phyloP scores from a whole-genome alignment of 2,329 filamentous ascomycete genomes.

The Byssothecium circinans region DNA sequence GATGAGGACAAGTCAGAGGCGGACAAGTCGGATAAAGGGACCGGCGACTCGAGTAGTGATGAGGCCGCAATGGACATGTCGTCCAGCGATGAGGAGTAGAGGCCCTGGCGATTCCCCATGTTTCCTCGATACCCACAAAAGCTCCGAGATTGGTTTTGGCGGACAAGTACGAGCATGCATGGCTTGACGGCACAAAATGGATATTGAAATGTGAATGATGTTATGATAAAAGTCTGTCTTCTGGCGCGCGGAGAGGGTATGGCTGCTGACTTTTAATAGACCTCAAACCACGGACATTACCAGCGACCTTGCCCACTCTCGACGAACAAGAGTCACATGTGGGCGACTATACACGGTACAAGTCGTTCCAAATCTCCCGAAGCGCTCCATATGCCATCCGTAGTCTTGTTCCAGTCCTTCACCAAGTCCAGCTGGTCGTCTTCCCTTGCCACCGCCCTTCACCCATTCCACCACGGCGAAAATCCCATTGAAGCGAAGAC shows the following conservation, averaged over 20 bases:
- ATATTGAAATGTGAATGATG: neutral
- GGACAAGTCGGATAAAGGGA: conserved; percentile 69
- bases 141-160: neutral
- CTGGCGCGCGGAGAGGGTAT: neutral
- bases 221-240: neutral
- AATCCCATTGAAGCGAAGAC: too few relatives aligned
- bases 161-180: too few relatives aligned
- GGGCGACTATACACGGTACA: too few relatives aligned
- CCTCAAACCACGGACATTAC: neutral
- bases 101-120: neutral
- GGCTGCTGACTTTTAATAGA: neutral
- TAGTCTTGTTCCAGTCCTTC: too few relatives aligned
- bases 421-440: too few relatives aligned
- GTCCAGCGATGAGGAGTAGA: conserved; percentile 65
- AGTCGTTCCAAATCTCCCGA: too few relatives aligned
- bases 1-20: conserved; percentile 53
- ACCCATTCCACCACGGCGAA: too few relatives aligned
- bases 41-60: conserved; percentile 58
- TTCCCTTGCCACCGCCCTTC: too few relatives aligned
- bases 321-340: too few relatives aligned
- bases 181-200: neutral
- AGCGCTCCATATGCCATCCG: too few relatives aligned
- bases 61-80: conserved; percentile 64
- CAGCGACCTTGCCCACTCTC: too few relatives aligned
- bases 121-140: neutral